phyloP scores from a whole-genome alignment of 2,329 filamentous ascomycete species.

The Falciphora oryzae region DNA sequence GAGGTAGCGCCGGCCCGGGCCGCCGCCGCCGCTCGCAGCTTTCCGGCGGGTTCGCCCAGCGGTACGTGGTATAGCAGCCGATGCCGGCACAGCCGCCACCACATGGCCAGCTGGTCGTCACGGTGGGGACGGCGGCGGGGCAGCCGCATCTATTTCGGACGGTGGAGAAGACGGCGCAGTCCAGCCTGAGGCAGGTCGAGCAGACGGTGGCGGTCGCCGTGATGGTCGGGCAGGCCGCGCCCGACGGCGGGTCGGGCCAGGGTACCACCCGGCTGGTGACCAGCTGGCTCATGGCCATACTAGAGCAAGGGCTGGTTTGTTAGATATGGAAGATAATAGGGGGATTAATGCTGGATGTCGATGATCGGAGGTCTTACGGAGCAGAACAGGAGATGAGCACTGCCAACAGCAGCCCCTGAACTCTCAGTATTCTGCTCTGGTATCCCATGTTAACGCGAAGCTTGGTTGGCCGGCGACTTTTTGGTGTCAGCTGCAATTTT shows the following conservation, averaged over 20 bases:
- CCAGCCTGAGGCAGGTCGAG: constrained; percentile 4
- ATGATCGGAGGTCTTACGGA: not conserved
- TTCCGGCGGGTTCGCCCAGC: constrained; percentile 7
- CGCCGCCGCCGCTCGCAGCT: constrained; percentile 1
- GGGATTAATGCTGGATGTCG: not conserved
- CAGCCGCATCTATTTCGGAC: constrained; percentile 12
- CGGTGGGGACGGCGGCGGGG: constrained; percentile 10
- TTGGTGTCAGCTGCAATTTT: not conserved
- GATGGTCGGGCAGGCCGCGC: constrained; percentile 12
- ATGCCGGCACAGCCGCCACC: constrained; percentile 8
- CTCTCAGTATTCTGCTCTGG: not conserved
- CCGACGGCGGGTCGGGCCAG: not conserved
- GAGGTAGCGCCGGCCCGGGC: not conserved
- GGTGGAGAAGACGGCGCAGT: constrained; percentile 8
- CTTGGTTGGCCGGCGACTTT: not conserved
- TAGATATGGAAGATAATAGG: not conserved
- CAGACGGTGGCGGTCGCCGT: constrained; percentile 12
- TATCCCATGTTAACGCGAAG: not conserved
- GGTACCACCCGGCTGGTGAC: not conserved
- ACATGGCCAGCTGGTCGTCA: constrained; percentile 10
- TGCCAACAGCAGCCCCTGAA: not conserved
- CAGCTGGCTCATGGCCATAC: not conserved
- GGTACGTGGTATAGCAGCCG: constrained; percentile 11
- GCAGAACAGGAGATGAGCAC: not conserved
- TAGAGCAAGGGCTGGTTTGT: not conserved